These are phyloP conservation scores for Coprinopsis marcescibilis DNA, from an alignment of 768 basidiomycete species.

Conservation along the genomic window DNA sequence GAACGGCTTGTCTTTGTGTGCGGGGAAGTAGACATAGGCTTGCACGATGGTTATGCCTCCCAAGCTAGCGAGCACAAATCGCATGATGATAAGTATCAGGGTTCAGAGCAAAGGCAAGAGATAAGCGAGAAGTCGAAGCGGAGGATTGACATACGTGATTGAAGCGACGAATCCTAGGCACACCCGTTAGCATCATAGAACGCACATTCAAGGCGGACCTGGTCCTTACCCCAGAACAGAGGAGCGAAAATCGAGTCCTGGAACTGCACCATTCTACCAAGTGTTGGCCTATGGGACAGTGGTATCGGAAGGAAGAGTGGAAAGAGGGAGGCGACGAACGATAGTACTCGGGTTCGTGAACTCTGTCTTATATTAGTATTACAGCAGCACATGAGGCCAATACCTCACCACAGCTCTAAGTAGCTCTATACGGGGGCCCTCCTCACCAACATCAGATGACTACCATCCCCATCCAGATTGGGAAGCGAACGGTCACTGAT, in stretches of 20 bases:
- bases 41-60: constrained; percentile 35
- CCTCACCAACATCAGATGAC: too few relatives aligned
- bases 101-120: background rate
- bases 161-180: constrained; percentile 22
- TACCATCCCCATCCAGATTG: too few relatives aligned
- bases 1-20: constrained; percentile 19
- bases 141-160: constrained; percentile 16
- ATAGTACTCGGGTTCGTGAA: too few relatives aligned
- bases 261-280: background rate
- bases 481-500: too few relatives aligned
- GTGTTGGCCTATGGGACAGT: too few relatives aligned
- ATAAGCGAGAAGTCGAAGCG: background rate
- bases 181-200: background rate
- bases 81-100: background rate
- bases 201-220: background rate
- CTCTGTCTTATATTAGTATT: too few relatives aligned
- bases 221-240: constrained; percentile 25
- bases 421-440: too few relatives aligned
- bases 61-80: constrained; percentile 18
- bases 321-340: too few relatives aligned
- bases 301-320: too few relatives aligned
- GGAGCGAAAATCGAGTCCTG: constrained; percentile 18
- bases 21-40: constrained; percentile 34
- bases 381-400: too few relatives aligned
- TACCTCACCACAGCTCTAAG: too few relatives aligned